These are phyloP conservation scores for Suillus weaverae DNA, from an alignment of 768 basidiomycete species.

Conservation along the genomic window DNA sequence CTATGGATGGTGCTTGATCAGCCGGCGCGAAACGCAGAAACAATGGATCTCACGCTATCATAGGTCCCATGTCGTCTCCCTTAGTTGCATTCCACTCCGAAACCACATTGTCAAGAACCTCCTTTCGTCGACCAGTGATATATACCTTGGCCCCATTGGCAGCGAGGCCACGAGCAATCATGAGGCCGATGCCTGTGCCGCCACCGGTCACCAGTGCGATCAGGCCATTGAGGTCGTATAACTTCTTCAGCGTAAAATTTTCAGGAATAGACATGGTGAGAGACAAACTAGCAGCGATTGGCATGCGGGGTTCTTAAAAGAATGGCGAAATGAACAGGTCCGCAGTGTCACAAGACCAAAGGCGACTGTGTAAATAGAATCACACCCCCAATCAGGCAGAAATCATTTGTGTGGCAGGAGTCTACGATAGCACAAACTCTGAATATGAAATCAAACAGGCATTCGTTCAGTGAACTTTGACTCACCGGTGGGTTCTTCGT, in stretches of 20 bases:
- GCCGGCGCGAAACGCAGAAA: conserved; percentile 2
- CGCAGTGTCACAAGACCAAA: background rate
- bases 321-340: background rate
- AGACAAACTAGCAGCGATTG: background rate
- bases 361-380: background rate
- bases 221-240: conserved; percentile 56
- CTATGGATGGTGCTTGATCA: conserved; percentile 32
- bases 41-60: conserved; percentile 54
- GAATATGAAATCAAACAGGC: background rate
- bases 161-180: conserved; percentile 74
- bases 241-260: conserved; percentile 24
- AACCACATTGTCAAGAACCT: conserved; percentile 59
- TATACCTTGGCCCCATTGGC: conserved; percentile 81
- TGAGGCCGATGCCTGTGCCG: conserved; percentile 56
- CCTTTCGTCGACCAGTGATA: conserved; percentile 68
- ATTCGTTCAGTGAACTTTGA: background rate
- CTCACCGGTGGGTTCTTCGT: background rate
- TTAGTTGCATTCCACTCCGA: conserved; percentile 45
- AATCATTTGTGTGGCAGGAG: background rate
- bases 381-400: background rate
- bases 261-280: conserved; percentile 25
- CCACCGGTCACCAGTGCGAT: conserved; percentile 51
- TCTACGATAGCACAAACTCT: background rate
- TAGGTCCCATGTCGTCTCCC: conserved; percentile 41
- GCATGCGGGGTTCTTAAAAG: background rate